These are phyloP conservation scores for Trifolium subterraneum DNA, from an alignment of 306 rosid genomes.

Conservation along the genomic window DNA sequence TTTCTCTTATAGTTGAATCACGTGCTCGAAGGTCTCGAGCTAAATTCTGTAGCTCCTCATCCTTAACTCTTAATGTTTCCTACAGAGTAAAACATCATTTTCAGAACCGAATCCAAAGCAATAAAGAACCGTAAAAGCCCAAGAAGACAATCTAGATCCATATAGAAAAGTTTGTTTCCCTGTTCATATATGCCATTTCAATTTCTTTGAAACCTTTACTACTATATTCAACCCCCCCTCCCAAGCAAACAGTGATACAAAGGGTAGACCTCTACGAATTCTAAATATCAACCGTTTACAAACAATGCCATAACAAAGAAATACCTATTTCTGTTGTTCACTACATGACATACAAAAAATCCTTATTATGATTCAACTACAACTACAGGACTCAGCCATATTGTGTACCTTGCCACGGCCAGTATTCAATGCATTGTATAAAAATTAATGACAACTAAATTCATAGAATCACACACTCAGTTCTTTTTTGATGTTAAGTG, in stretches of 20 bases:
- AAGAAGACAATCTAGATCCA: constrained; percentile 27
- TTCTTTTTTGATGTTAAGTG: background rate
- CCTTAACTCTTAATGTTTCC: constrained; percentile 95
- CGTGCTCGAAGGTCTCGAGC: constrained; percentile 94
- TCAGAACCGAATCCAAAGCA: constrained; percentile 40
- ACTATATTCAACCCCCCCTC: background rate
- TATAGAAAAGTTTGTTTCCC: background rate
- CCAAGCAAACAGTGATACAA: background rate
- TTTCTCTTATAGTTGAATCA: constrained; percentile 88
- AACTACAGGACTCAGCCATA: constrained; percentile 10
- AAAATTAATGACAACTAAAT: background rate
- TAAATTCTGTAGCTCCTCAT: constrained; percentile 92
- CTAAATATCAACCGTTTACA: background rate
- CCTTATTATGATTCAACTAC: constrained; percentile 15
- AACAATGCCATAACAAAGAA: constrained; percentile 14
- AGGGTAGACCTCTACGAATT: background rate
- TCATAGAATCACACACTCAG: background rate
- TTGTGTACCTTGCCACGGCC: background rate
- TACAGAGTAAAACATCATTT: constrained; percentile 43
- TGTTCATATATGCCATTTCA: too few species aligned
- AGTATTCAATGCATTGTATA: background rate
- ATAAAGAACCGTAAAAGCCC: constrained; percentile 20
- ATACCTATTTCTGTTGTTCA: constrained; percentile 6
- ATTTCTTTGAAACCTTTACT: background rate
- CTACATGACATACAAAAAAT: constrained; percentile 13